phyloP scores from a whole-genome alignment of 2,329 filamentous ascomycete species.

The Talaromyces sp. region DNA sequence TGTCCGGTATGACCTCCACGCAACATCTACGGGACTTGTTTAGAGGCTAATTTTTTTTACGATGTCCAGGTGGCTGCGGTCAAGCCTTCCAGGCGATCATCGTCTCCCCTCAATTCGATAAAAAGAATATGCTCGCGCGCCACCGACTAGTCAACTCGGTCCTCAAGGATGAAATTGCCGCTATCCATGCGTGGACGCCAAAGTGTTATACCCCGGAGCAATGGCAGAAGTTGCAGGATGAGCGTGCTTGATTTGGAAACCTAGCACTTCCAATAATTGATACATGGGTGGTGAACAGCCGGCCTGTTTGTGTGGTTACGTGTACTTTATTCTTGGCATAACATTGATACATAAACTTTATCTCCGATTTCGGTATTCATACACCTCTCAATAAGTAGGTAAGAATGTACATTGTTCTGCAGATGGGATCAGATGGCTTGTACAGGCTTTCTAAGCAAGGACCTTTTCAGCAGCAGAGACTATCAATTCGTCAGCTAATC shows the following conservation, averaged over 20 bases:
- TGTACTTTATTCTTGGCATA: background rate
- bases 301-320: constrained; percentile 15
- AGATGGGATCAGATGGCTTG: background rate
- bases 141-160: constrained; percentile 82
- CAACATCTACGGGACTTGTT: background rate
- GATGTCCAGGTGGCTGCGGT: constrained; percentile 60
- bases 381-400: background rate
- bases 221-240: constrained; percentile 66
- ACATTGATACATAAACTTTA: background rate
- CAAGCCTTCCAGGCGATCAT: constrained; percentile 69
- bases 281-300: constrained; percentile 1
- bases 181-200: constrained; percentile 91
- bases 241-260: constrained; percentile 20
- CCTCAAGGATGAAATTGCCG: constrained; percentile 81
- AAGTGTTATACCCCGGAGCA: constrained; percentile 91
- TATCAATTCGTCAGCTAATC: constrained; percentile 23
- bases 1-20: constrained; percentile 65
- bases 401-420: background rate
- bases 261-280: background rate
- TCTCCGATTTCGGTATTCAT: background rate
- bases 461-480: constrained; percentile 52
- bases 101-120: constrained; percentile 66
- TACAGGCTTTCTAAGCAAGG: constrained; percentile 32
- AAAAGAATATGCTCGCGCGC: constrained; percentile 73
- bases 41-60: background rate